A percentile compares a stretch with the other conserved stretches of the same genome.
phyloP scores from a whole-genome alignment of 805 yeast genomes.

The Saccharomycopsis vini region DNA sequence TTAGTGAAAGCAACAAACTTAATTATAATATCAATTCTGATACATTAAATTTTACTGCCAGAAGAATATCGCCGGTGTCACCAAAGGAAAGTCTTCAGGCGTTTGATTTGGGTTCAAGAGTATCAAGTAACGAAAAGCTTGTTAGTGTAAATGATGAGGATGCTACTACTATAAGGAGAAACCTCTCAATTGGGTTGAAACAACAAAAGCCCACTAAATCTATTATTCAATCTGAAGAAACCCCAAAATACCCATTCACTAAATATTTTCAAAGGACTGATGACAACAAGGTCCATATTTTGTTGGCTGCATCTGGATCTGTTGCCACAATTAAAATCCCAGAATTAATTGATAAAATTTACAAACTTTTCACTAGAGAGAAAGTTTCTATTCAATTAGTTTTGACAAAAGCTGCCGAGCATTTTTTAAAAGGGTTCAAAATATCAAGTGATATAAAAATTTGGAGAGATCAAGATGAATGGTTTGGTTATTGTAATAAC shows the following conservation, averaged over 20 bases:
- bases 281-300: constrained; percentile 78
- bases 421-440: constrained; percentile 54
- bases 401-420: constrained; percentile 68
- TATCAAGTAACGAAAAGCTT: neutral
- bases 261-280: constrained; percentile 63
- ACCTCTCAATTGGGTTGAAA: neutral
- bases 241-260: constrained; percentile 43
- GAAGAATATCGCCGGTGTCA: neutral
- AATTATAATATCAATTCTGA: neutral
- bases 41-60: neutral
- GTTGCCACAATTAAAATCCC: constrained; percentile 96
- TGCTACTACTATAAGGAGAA: neutral
- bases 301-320: constrained; percentile 91
- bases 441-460: constrained; percentile 68
- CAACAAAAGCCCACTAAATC: neutral
- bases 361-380: constrained; percentile 65
- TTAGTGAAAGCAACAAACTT: neutral
- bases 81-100: no score
- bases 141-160: neutral
- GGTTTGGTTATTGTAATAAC: constrained; percentile 49
- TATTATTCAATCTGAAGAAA: neutral
- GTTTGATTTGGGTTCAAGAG: neutral
- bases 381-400: constrained; percentile 78
- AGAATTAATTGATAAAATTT: constrained; percentile 74
- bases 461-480: constrained; percentile 80